A percentile compares a stretch with the other conserved stretches of the same genome.
Evolutionary conservation across 108 stramenopile genomes (phyloP).

Genomic region (Cyclotella baltica): DNA sequence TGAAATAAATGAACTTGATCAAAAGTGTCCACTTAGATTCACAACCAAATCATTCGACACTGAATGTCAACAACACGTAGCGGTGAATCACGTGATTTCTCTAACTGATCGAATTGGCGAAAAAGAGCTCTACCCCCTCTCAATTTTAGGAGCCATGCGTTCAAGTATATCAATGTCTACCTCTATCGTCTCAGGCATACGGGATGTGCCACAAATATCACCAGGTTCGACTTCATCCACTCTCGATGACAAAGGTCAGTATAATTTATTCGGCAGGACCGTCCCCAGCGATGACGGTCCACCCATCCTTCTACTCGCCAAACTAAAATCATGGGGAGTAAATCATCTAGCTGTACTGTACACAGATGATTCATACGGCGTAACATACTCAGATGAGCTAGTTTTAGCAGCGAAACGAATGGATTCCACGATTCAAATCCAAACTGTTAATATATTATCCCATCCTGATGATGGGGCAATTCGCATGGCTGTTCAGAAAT

Average conservation of each 20-base stretch:
- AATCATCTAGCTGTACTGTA: slow-evolving; percentile 52
- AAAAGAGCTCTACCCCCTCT: slow-evolving; percentile 43
- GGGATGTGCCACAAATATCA: slow-evolving; percentile 65
- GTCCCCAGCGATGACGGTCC: too few species aligned
- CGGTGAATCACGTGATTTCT: slow-evolving; percentile 31
- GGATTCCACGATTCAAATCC: too few species aligned
- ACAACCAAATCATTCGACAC: slow-evolving; percentile 23
- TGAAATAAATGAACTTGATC: slow-evolving; percentile 19
- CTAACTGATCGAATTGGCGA: slow-evolving; percentile 22
- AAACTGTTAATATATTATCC: neutral
- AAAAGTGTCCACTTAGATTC: slow-evolving; percentile 12
- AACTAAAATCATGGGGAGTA: slow-evolving; percentile 21
- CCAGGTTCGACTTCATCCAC: slow-evolving; percentile 33
- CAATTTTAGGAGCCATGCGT: slow-evolving; percentile 57
- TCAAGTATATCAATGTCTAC: slow-evolving; percentile 57
- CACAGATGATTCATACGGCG: slow-evolving; percentile 65
- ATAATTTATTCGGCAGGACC: too few species aligned
- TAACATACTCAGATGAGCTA: slow-evolving; percentile 47
- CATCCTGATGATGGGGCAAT: neutral
- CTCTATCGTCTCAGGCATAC: slow-evolving; percentile 55
- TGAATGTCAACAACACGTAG: neutral
- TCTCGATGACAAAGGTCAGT: slow-evolving; percentile 31
- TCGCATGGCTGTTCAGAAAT: neutral
- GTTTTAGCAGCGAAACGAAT: neutral
- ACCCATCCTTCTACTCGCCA: slow-evolving; percentile 23